phyloP scores from a whole-genome alignment of 202 grass and related monocot species.

The Eragrostis tef region DNA sequence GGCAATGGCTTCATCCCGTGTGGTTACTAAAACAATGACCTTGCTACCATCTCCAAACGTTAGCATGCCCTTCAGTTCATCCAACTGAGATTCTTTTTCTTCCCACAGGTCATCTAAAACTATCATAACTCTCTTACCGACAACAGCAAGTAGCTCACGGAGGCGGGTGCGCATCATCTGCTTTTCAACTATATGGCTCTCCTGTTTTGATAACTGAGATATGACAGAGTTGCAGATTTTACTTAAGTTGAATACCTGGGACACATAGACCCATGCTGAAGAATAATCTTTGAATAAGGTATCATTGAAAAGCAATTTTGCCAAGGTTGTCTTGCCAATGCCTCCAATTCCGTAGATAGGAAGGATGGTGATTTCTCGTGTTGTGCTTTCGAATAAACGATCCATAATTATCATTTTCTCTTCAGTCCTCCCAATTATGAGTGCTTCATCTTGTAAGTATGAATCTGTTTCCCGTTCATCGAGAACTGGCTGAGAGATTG shows the following conservation, averaged over 20 bases:
- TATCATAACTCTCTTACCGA: not conserved
- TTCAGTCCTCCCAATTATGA: slow-evolving; percentile 4
- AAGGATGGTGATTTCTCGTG: not conserved
- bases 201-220: not conserved
- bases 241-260: slow-evolving; percentile 37
- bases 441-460: not conserved
- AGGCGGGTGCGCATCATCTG: not conserved
- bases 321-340: slow-evolving; percentile 37
- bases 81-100: not conserved
- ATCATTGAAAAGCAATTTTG: slow-evolving; percentile 11
- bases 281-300: not conserved
- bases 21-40: slow-evolving; percentile 44
- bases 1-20: slow-evolving; percentile 29
- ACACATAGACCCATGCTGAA: slow-evolving; percentile 24
- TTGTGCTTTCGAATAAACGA: not conserved
- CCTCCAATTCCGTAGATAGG: slow-evolving; percentile 20
- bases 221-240: not conserved
- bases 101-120: slow-evolving; percentile 43
- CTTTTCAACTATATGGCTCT: not conserved
- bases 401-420: not conserved
- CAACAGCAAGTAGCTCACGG: not conserved
- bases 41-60: slow-evolving; percentile 18
- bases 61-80: slow-evolving; percentile 16
- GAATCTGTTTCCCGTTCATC: not conserved
- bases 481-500: not conserved